Base-by-base conservation (phyloP, 257 asterid genomes). In the Phtheirospermum japonicum region DNA sequence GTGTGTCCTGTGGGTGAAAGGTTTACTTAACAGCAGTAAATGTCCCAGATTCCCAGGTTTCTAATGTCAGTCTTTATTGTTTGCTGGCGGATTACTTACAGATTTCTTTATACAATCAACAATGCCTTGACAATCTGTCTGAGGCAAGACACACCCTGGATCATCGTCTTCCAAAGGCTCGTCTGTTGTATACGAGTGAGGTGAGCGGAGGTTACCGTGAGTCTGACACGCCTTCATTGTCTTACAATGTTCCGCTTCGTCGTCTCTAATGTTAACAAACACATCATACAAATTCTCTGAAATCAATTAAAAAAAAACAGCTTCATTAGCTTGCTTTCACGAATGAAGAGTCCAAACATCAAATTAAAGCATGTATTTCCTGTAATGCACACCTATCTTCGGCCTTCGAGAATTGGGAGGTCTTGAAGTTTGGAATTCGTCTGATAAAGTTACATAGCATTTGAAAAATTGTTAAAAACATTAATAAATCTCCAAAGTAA, bases 161-260 rank as follows among this genome's bases (percentile, higher is more conserved):
- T 73, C 84, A 6, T 81, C 90, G 10, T 77, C 81, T 45, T 31
- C 37, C 7, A 17, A 17, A 23, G 3, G 3, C 9, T n/a, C 80
- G 36, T 20, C 67, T 0, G 23, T 72, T 18, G 67, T 7, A 66
- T 48, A 52, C 0, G 93, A 73, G 78, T 92, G 99, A 14, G 99
- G 99, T 34, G 99, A 92, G 20, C 85, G 87, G 61, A 92, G 92
- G 79, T 81, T 82, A 20, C 97, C 97, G 2, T 79, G 95, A 45
- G 86, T 85, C 65, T 92, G 99, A 59, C 99, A 92, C 8, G 96
- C 96, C 80, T 83, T 89, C 99, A 92, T 92, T 5, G 99, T 92
- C 85, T 92, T 92, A 57, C 99, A 93, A 67, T 93, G 99, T 69
- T 93, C 97, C 13, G 97, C 97, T 81, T 93, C 97, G 30, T 93